Evolutionary conservation across 768 basidiomycete genomes (phyloP).

Genomic region (Amanita exitialis): DNA sequence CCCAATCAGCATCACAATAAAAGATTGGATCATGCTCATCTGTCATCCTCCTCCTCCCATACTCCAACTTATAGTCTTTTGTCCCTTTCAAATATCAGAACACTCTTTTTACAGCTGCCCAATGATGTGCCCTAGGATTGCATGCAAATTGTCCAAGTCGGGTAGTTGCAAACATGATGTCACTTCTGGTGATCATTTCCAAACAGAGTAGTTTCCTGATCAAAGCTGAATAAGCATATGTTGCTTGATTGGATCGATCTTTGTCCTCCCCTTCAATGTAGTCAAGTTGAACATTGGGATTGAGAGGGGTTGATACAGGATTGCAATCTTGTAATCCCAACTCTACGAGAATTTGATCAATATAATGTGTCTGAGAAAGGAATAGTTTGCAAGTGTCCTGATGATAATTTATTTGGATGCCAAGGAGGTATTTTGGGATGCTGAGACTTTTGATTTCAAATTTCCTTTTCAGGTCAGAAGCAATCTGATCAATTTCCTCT

Average conservation of each 20-base stretch:
- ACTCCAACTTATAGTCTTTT: conserved; percentile 10
- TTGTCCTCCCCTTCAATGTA: no score
- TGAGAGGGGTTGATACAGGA: no score
- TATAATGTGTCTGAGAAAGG: no score
- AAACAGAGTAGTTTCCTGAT: conserved; percentile 26
- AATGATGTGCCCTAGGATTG: conserved; percentile 24
- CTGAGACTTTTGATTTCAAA: conserved; percentile 18
- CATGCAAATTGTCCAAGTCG: conserved; percentile 21
- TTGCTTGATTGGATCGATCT: conserved; percentile 2
- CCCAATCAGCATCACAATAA: conserved; percentile 11
- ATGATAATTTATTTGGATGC: conserved; percentile 25
- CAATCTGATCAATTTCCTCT: conserved; percentile 10
- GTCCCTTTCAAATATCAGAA: conserved; percentile 27
- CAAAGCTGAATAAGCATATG: conserved; percentile 13
- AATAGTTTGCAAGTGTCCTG: no score
- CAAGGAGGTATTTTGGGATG: conserved; percentile 18
- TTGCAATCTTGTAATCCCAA: no score
- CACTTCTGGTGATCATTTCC: conserved; percentile 22
- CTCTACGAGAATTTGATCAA: no score
- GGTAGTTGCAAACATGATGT: conserved; percentile 27
- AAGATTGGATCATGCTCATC: background rate
- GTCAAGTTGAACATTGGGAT: no score
- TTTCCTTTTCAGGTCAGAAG: no score
- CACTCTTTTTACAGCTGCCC: conserved; percentile 27
- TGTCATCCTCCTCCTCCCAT: conserved; percentile 5